A percentile compares a stretch with the other conserved stretches of the same genome.
Conservation (phyloP, 106 monocot genomes). For the Dactylorhiza incarnata region DNA sequence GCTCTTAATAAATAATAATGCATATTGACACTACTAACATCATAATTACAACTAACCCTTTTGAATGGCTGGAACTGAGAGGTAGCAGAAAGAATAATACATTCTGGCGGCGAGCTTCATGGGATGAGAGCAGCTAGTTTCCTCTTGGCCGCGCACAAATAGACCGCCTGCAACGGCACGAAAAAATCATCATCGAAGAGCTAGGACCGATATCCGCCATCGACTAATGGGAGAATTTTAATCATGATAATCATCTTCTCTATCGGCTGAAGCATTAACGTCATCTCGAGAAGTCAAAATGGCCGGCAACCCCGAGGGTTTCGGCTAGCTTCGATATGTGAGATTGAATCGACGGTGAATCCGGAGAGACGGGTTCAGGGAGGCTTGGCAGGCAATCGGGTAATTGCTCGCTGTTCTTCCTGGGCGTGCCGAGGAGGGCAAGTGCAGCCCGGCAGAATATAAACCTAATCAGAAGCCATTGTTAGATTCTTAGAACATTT, state of each 20-base stretch:
- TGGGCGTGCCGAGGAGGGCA: constrained; percentile 22
- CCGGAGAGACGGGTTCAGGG: constrained; percentile 57
- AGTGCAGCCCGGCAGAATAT: constrained; percentile 77
- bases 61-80: background rate
- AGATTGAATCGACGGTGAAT: constrained; percentile 29
- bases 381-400: constrained; percentile 59
- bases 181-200: background rate
- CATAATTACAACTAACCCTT: constrained; percentile 2
- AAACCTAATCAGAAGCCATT: constrained; percentile 33
- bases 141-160: background rate
- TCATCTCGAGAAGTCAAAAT: constrained; percentile 34
- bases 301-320: constrained; percentile 37
- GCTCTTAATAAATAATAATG: constrained; percentile 1
- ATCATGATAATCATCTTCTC: constrained; percentile 7
- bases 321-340: constrained; percentile 46
- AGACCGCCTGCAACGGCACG: background rate
- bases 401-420: constrained; percentile 18
- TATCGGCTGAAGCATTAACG: background rate
- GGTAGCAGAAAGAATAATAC: background rate
- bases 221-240: background rate
- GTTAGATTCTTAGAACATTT: background rate
- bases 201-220: background rate
- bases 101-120: background rate
- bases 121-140: background rate
- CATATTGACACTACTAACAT: background rate